Evolutionary conservation across 257 asterid genomes (phyloP), one percentile per base, ranked within the genome.

Genomic region (Nyctanthes arbortristis): DNA sequence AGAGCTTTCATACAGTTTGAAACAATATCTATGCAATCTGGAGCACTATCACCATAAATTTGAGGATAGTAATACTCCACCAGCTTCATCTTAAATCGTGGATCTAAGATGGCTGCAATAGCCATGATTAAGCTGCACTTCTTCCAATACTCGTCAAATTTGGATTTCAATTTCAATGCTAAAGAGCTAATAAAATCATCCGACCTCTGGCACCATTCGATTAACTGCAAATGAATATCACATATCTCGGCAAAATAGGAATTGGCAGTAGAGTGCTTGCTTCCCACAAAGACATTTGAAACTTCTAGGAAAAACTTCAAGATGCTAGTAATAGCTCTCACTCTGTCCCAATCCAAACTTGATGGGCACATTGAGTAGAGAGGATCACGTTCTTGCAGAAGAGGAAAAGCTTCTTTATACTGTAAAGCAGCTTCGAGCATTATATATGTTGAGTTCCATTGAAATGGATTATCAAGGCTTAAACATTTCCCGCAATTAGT

Each of bases 71-170:
- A 93, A 64, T 81, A 93, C 73, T 93, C 95, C 31, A 93, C 97
- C 67, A 89, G 77, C 67, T 84, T 87, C 99, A 91, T 93, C 84
- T 93, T 93, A 77, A 62, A 93, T 31, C 90, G 80, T 0, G 99
- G 99, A 75, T 91, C 99, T 76, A 93, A 78, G 77, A 93, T 86
- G 33, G 96, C 93, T 35, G 97, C 96, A 73, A 93, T 81, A n/a
- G 98, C 94, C 92, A 93, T 84, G 54, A 93, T 91, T 87, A 93
- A 80, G 86, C 99, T 93, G 86, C 99, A 91, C 78, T 89, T 91
- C 78, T 89, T 89, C 99, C 97, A 93, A 81, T 91, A 93, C 20
- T 91, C 96, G 49, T 93, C 99, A 73, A 93, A 93, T 73, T 79
- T 87, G 8, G 81, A 77, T 82, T 89, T 93, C 86, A 93, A 75